Conservation (phyloP, 768 basidiomycete species). For the Rhodotorula toruloides region DNA sequence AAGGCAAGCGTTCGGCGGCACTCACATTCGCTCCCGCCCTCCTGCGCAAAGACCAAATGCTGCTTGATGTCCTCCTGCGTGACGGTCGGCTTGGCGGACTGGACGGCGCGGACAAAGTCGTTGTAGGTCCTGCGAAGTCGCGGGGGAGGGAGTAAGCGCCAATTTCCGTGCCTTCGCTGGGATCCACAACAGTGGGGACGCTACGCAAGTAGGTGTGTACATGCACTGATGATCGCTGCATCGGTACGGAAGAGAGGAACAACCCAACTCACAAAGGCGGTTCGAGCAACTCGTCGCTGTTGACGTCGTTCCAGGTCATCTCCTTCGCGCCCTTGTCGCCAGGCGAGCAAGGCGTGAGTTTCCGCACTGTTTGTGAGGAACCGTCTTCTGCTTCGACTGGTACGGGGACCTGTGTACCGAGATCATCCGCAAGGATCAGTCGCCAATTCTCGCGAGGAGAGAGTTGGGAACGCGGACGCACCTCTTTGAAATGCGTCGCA, state of each 20-base stretch:
- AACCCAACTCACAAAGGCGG: slow-evolving; percentile 62
- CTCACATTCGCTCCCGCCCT: slow-evolving; percentile 47
- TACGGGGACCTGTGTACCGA: slow-evolving; percentile 47
- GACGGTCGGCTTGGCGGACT: slow-evolving; percentile 78
- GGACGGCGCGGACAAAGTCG: slow-evolving; percentile 77
- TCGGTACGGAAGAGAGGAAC: background rate
- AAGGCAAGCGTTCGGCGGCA: too few relatives aligned
- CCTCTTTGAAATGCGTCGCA: slow-evolving; percentile 85
- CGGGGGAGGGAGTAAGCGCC: background rate
- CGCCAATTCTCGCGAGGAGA: background rate
- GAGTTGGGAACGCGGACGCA: slow-evolving; percentile 30
- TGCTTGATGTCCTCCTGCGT: slow-evolving; percentile 75
- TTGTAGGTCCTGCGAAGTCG: slow-evolving; percentile 35
- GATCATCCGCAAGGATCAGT: background rate
- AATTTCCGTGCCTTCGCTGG: too few relatives aligned
- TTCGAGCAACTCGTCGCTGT: slow-evolving; percentile 82
- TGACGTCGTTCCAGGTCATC: slow-evolving; percentile 81
- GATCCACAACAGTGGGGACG: too few relatives aligned
- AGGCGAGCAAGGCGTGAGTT: slow-evolving; percentile 95
- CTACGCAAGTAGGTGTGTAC: too few relatives aligned
- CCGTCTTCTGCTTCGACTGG: slow-evolving; percentile 40
- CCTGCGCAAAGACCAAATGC: slow-evolving; percentile 50
- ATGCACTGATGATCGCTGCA: too few relatives aligned
- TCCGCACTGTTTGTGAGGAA: slow-evolving; percentile 39
- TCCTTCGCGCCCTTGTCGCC: slow-evolving; percentile 79